phyloP scores from a whole-genome alignment of 2,329 filamentous ascomycete species.

The Colletotrichum tofieldiae region DNA sequence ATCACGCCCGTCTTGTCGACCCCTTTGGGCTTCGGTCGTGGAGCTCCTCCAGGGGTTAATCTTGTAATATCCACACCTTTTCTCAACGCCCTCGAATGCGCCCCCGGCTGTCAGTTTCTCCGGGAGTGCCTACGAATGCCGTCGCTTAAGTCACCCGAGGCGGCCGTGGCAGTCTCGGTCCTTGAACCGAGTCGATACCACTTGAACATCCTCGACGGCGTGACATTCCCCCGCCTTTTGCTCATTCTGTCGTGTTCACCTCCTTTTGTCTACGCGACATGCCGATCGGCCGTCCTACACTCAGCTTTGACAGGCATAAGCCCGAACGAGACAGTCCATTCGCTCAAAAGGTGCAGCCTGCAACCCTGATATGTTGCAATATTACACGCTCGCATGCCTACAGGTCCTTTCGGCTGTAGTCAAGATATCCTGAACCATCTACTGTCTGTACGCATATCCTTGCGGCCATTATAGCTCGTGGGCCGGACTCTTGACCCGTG shows the following conservation, averaged over 20 bases:
- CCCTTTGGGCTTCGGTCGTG: slow-evolving; percentile 21
- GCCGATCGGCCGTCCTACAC: slow-evolving; percentile 20
- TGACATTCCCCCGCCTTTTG: slow-evolving; percentile 31
- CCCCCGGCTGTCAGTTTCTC: slow-evolving; percentile 2
- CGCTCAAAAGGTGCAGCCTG: slow-evolving; percentile 17
- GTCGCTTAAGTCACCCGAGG: slow-evolving; percentile 24
- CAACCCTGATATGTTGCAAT: slow-evolving; percentile 38
- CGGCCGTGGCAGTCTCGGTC: slow-evolving; percentile 7
- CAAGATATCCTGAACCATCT: not conserved
- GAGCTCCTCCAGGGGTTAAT: slow-evolving; percentile 28
- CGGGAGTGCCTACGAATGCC: slow-evolving; percentile 26
- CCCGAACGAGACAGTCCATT: slow-evolving; percentile 17
- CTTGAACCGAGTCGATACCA: slow-evolving; percentile 6
- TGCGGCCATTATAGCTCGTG: slow-evolving; percentile 12
- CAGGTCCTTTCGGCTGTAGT: slow-evolving; percentile 1
- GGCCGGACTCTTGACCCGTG: not conserved
- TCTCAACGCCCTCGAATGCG: slow-evolving; percentile 15
- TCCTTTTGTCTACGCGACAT: slow-evolving; percentile 28
- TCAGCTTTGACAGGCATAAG: slow-evolving; percentile 29
- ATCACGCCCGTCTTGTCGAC: slow-evolving; percentile 20
- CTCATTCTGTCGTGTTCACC: slow-evolving; percentile 1
- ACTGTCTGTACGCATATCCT: slow-evolving; percentile 1
- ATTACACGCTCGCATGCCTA: slow-evolving; percentile 6
- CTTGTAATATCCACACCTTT: slow-evolving; percentile 27
- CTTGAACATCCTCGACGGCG: not conserved